Base-by-base conservation (phyloP, 2,329 filamentous ascomycete genomes). In the Podosphaera xanthii region DNA sequence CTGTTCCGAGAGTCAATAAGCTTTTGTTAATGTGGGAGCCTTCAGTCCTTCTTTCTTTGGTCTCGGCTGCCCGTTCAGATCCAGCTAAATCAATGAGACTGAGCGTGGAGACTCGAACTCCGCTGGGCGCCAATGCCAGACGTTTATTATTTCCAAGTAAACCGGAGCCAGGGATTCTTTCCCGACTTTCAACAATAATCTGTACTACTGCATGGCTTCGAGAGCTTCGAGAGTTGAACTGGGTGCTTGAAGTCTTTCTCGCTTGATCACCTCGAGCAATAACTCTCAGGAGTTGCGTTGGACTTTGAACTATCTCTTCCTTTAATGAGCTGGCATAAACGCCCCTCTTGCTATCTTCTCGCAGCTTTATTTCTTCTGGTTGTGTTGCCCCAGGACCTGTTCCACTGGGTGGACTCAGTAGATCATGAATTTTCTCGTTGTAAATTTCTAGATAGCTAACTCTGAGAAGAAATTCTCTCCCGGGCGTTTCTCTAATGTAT, bases 391-490 rank as follows among this genome's bases (percentile, higher is more conserved):
- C 74, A 22, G 75, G 74, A 30, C 78, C 82, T 48, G 72, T 73
- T 10, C 70, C 71, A 34, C 77, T 77, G 0, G 79, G 77, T 0
- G 87, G 77, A 63, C 85, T 91, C 52, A 98, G 76, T 57, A 98
- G 75, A 71, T 98, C 92, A 69, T 96, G 87, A 60, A 98, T 97
- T 71, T 81, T 94, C 70, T 98, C 92, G 67, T 98, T 98, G 73
- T 98, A 98, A 62, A 98, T 98, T 73, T 98, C 92, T 62, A 98
- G 77, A 69, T 98, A 98, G 75, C 91, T 97, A 69, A 98, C 92
- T 62, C 92, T 84, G 60, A 98, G 78, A 60, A 98, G 73, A 64
- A 98, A 98, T 69, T 98, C 92, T 61, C 92, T 80, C 42, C 89
- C 87, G 0, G 92, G 92, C 0, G 92, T 97, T 72, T 98, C 92